A percentile compares a stretch with the other conserved stretches of the same genome.
Evolutionary conservation across 441 rosid species (phyloP).

Genomic region (Hura crepitans): DNA sequence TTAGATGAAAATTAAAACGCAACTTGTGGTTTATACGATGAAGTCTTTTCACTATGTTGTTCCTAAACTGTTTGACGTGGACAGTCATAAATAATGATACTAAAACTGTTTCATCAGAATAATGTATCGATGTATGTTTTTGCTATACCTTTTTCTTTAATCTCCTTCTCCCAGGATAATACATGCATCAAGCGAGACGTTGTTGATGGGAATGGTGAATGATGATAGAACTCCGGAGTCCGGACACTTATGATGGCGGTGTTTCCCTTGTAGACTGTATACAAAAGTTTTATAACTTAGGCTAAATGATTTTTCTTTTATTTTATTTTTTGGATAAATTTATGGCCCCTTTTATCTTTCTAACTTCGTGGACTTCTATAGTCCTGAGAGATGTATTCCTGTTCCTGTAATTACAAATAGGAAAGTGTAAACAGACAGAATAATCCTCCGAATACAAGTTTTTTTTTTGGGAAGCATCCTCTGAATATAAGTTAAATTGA

Average conservation of each 20-base stretch:
- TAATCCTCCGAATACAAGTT: neutral
- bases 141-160: neutral
- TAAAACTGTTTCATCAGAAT: no score
- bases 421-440: constrained; percentile 6
- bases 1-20: constrained; percentile 1
- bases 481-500: no score
- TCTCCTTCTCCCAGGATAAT: constrained; percentile 8
- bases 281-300: neutral
- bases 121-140: neutral
- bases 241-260: neutral
- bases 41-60: neutral
- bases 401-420: no score
- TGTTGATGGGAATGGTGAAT: neutral
- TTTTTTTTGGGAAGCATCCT: no score
- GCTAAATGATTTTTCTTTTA: neutral
- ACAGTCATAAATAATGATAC: neutral
- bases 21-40: no score
- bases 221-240: neutral
- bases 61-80: neutral
- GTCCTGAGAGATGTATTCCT: no score
- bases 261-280: neutral
- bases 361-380: neutral
- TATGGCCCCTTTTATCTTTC: neutral
- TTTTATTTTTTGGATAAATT: neutral
- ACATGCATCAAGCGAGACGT: neutral